Percentiles rank a stretch among this genome's conserved stretches.
phyloP scores from a whole-genome alignment of 257 asterid genomes.

The Plantago major region DNA sequence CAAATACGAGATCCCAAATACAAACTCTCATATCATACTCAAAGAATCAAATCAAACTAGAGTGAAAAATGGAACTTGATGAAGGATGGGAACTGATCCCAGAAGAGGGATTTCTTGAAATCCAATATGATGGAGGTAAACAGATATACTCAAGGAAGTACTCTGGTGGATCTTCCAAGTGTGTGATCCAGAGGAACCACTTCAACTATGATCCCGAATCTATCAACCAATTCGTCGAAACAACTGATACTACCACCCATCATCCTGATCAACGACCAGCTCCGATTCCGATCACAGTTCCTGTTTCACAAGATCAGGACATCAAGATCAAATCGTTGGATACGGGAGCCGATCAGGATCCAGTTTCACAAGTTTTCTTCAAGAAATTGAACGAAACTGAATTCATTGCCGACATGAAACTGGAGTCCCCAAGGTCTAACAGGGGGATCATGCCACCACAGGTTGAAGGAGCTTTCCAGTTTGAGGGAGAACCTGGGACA shows the following conservation, averaged over 20 bases:
- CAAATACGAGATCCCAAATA: constrained; percentile 1
- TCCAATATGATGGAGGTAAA: constrained; percentile 44
- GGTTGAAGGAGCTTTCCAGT: constrained; percentile 29
- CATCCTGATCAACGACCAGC: no score
- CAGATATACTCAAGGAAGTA: constrained; percentile 48
- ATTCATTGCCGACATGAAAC: constrained; percentile 62
- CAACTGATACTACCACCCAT: neutral
- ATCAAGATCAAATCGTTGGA: constrained; percentile 13
- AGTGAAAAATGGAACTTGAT: constrained; percentile 45
- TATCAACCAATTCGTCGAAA: constrained; percentile 31
- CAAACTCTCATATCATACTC: neutral
- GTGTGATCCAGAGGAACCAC: constrained; percentile 45
- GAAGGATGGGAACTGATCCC: constrained; percentile 84
- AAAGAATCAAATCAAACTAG: neutral
- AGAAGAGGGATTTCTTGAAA: constrained; percentile 60
- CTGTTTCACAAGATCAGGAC: constrained; percentile 13
- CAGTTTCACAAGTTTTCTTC: constrained; percentile 67
- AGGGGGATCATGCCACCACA: constrained; percentile 27
- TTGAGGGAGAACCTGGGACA: constrained; percentile 29
- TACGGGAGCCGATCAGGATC: constrained; percentile 32
- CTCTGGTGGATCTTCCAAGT: constrained; percentile 2
- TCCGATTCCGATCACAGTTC: constrained; percentile 4
- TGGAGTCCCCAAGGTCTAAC: constrained; percentile 59
- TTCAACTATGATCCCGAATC: constrained; percentile 42
- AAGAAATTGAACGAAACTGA: constrained; percentile 59